Conservation (phyloP, 2,329 filamentous ascomycete species). For the Nothophoma quercina region DNA sequence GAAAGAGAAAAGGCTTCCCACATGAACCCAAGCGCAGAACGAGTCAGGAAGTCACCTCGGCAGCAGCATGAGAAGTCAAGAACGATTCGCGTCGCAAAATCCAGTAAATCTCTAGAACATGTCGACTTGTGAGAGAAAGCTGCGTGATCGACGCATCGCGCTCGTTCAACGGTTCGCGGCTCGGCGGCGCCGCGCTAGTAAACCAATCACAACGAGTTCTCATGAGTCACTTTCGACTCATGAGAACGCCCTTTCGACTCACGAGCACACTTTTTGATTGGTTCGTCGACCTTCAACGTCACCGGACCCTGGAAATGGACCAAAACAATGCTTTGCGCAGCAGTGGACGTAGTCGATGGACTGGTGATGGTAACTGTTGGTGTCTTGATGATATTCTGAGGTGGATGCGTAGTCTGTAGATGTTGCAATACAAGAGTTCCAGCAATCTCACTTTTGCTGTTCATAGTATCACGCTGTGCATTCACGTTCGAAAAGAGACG, state of each 20-base stretch:
- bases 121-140: not conserved
- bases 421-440: not conserved
- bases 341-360: not conserved
- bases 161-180: not conserved
- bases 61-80: not conserved
- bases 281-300: slow-evolving; percentile 6
- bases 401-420: too few relatives aligned
- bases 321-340: not conserved
- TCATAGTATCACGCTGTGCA: not conserved
- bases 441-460: not conserved
- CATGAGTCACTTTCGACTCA: slow-evolving; percentile 30
- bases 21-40: slow-evolving; percentile 2
- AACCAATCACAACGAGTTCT: not conserved
- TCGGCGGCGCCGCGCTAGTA: slow-evolving; percentile 1
- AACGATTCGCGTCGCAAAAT: not conserved
- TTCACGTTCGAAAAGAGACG: too few relatives aligned
- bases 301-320: not conserved
- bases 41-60: not conserved
- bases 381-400: not conserved
- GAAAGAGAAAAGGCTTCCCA: not conserved
- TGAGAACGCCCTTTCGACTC: too few relatives aligned
- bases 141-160: slow-evolving; percentile 1
- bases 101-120: too few relatives aligned
- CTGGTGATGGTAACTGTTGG: not conserved
- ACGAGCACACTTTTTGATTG: too few relatives aligned